Base-by-base conservation (phyloP, 2,329 filamentous ascomycete genomes). In the Anisogramma anomala region DNA sequence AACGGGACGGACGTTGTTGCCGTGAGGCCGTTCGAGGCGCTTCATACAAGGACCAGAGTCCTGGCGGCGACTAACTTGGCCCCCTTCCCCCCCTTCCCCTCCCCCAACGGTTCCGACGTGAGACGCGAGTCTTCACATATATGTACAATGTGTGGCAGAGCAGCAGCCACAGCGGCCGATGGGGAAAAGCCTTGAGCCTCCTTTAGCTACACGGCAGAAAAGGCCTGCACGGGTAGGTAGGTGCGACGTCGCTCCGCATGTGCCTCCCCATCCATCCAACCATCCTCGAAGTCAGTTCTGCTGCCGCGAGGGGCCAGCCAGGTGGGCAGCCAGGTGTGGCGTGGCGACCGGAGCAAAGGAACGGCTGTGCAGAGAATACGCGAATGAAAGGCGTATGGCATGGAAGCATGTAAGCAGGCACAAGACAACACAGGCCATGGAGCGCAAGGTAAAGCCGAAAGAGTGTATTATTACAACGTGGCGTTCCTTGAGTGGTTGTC, bases 201-300 rank as follows among this genome's bases (percentile, higher is more conserved):
- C 28, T 38, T n/a, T 28, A 41, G 45, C 25, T 41, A 41, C 41
- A 47, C 45, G 19, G 33, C 42, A 43, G 38, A 25, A 33, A n/a
- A 20, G 17, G 15, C 13, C 25, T 23, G 36, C 36, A 35, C 30
- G 25, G n/a, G n/a, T 19, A 22, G 36, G 28, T 18, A 27, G 9
- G 34, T 43, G 40, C 33, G 31, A 44, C 31, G 37, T 44, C 20
- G 34, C 30, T 22, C 33, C 13, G 44, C 44, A 38, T 40, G 3
- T n/a, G n/a, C n/a, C n/a, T n/a, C n/a, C n/a, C n/a, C n/a, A n/a
- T n/a, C n/a, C n/a, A n/a, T 23, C 7, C 34, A 17, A 15, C 22
- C 30, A 13, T 20, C 27, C 11, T n/a, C n/a, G n/a, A n/a, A n/a
- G 22, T 23, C 22, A 5, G 9, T 23, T 23, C 22, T 23, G 22